phyloP scores from a whole-genome alignment of 371 early-diverging fungal species.

The Mortierella sp. region DNA sequence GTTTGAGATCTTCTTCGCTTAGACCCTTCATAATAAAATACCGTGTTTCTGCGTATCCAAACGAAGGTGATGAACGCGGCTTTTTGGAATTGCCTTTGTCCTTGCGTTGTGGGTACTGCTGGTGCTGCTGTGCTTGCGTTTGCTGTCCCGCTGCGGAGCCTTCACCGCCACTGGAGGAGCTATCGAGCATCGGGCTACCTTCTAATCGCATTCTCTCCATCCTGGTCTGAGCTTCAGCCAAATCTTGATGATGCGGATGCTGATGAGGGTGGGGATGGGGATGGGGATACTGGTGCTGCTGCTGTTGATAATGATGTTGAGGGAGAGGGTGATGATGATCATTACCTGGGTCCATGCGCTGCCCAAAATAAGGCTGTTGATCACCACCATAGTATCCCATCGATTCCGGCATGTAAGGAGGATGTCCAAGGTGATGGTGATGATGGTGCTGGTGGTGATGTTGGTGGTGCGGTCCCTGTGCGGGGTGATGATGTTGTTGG shows the following conservation, averaged over 20 bases:
- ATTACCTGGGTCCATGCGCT: constrained; percentile 6
- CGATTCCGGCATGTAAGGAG: constrained; percentile 11
- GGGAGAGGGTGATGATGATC: constrained; percentile 7
- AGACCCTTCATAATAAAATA: constrained; percentile 66
- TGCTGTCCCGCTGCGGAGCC: constrained; percentile 10
- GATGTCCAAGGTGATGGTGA: constrained; percentile 15
- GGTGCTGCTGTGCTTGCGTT: no score
- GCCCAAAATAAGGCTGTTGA: constrained; percentile 3
- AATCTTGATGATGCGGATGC: not conserved
- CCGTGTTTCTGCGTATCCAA: constrained; percentile 40
- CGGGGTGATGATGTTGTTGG: constrained; percentile 15
- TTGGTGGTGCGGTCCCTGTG: no score
- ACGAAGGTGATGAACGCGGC: constrained; percentile 32
- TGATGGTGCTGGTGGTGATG: no score
- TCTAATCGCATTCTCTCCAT: constrained; percentile 38
- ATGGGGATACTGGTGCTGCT: constrained; percentile 1
- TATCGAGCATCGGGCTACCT: constrained; percentile 27
- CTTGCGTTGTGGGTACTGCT: constrained; percentile 15
- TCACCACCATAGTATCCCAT: constrained; percentile 18
- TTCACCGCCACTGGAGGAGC: constrained; percentile 32
- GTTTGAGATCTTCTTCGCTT: constrained; percentile 61
- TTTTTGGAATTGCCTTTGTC: constrained; percentile 23
- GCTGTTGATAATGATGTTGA: no score
- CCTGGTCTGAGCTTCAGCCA: constrained; percentile 25
- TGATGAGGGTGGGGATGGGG: not conserved